phyloP scores from a whole-genome alignment of 208 protist species.

The Wallacemonas sp. region DNA sequence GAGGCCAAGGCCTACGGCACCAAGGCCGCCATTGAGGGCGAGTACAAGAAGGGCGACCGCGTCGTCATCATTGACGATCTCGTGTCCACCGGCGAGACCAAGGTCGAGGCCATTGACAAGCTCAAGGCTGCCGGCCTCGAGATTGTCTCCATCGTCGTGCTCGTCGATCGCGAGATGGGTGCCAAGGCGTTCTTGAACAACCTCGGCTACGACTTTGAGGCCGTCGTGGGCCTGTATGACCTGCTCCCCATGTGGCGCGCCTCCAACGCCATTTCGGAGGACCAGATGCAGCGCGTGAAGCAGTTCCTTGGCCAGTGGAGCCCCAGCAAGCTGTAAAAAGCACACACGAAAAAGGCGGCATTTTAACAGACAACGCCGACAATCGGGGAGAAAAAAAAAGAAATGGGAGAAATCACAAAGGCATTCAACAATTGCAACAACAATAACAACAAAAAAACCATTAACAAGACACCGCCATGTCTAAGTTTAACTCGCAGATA shows the following conservation, averaged over 20 bases:
- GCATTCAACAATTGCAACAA: not conserved
- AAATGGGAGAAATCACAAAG: not conserved
- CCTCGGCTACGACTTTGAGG: slow-evolving; percentile 87
- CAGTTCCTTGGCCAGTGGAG: slow-evolving; percentile 65
- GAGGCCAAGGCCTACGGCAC: slow-evolving; percentile 96
- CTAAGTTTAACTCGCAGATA: no score
- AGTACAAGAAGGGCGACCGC: slow-evolving; percentile 91
- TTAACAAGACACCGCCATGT: no score
- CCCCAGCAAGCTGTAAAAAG: slow-evolving; percentile 62
- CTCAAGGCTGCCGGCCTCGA: slow-evolving; percentile 80
- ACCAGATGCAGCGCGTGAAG: slow-evolving; percentile 62
- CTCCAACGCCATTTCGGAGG: slow-evolving; percentile 53
- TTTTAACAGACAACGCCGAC: no score
- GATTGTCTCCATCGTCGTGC: slow-evolving; percentile 92
- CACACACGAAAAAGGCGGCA: no score
- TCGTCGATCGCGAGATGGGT: slow-evolving; percentile 97
- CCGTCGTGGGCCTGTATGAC: slow-evolving; percentile 75
- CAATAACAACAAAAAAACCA: not conserved
- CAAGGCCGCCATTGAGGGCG: slow-evolving; percentile 94
- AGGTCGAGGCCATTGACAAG: slow-evolving; percentile 94
- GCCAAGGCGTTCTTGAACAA: slow-evolving; percentile 81
- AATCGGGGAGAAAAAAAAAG: no score
- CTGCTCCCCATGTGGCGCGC: slow-evolving; percentile 77
- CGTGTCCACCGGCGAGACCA: slow-evolving; percentile 94
- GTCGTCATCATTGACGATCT: slow-evolving; percentile 96